Evolutionary conservation across 805 yeast species (phyloP), one percentile per base, ranked within the genome.

Genomic region (Saccharomyces cerevisiae): DNA sequence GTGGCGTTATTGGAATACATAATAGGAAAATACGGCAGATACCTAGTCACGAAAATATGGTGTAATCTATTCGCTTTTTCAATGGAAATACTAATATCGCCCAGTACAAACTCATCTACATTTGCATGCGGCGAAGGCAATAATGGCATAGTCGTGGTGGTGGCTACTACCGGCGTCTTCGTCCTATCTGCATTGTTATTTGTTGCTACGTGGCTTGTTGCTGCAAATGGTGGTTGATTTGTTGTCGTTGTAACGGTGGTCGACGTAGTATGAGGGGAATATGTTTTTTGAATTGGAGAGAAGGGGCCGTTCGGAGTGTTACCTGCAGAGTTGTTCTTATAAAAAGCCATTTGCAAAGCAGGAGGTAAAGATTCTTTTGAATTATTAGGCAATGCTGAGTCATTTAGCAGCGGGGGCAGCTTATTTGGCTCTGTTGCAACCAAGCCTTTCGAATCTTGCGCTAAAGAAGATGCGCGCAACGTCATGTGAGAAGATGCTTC

Each of bases 1-100:
- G 83, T 77, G 2, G 95, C 91, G 48, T 81, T 77, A 47, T 77
- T 73, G 0, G 95, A 82, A 29, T 83, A 78, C 66, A 91, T 73
- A 11, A 91, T 87, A 1, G 97, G 97, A 61, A 90, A 74, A 61
- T 78, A 85, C 0, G 96, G 95, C 26, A 87, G 72, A 63, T 84
- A 85, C 54, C 83, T 79, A 6, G 70, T 70, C 57, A 87, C 77
- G 65, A 91, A 91, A 27, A 82, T 73, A 48, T 77, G 76, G 68
- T 91, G 96, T 31, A 91, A 74, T 59, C 81, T 83, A 47, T 79
- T 76, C 0, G 96, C 97, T 60, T 84, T 83, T 11, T 74, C 77
- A 1, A 84, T 67, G 1, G 90, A 76, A 14, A 91, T 73, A 32
- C 75, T 76, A 8, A 90, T 92, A 55, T 85, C 87, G 0, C 96